Percentiles rank a stretch among this genome's conserved stretches.
Conservation (phyloP, 257 asterid genomes). For the Nicotiana benthamiana region DNA sequence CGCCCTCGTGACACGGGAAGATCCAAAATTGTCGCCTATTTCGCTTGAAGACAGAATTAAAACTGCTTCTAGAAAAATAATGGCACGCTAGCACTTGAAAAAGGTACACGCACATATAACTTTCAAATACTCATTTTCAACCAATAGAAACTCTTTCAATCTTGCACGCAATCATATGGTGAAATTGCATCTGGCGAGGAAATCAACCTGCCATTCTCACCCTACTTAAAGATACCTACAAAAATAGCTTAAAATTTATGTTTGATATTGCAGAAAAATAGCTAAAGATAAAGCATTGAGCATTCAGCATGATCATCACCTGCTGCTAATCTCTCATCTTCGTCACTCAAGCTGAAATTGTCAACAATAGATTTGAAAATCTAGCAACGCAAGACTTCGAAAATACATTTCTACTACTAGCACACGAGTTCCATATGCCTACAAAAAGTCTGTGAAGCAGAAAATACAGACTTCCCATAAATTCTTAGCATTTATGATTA, state of each 20-base stretch:
- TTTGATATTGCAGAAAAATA: too few relatives aligned
- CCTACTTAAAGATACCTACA: background rate
- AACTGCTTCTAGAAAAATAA: too few relatives aligned
- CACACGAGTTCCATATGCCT: background rate
- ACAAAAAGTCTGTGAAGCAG: background rate
- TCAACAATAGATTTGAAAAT: background rate
- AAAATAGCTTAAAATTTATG: background rate
- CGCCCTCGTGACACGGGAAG: too few relatives aligned
- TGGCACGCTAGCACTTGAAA: too few relatives aligned
- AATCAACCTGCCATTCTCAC: background rate
- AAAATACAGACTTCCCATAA: background rate
- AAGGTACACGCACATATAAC: too few relatives aligned
- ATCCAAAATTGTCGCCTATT: too few relatives aligned
- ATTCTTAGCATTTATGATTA: background rate
- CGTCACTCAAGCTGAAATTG: background rate
- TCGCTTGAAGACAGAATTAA: too few relatives aligned
- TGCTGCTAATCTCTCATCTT: background rate
- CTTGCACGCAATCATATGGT: too few relatives aligned
- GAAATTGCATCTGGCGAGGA: too few relatives aligned
- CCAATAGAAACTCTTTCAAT: too few relatives aligned
- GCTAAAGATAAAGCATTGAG: background rate
- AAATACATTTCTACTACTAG: background rate
- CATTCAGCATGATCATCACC: background rate
- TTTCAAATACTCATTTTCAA: too few relatives aligned
- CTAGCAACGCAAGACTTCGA: background rate